Conservation (phyloP, 306 rosid species). For the Gastrolobium bilobum region DNA sequence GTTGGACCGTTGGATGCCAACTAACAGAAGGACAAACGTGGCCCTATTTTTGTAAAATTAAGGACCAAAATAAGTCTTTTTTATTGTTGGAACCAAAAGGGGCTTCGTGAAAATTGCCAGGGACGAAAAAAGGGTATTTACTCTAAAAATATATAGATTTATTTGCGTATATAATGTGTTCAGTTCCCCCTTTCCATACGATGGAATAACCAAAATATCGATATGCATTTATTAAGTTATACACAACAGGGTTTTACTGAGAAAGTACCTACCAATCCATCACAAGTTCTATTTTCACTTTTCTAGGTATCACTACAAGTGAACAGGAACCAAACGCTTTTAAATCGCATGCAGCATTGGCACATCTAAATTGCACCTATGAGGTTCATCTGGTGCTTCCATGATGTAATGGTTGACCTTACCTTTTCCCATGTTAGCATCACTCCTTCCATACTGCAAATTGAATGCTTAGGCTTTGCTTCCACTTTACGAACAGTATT, state of each 20-base stretch:
- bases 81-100: too few relatives aligned
- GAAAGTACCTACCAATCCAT: not conserved
- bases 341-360: not conserved
- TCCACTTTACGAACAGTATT: constrained; percentile 36
- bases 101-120: too few relatives aligned
- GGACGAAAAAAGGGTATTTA: too few relatives aligned
- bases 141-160: too few relatives aligned
- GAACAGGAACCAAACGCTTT: constrained; percentile 38
- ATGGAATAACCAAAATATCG: not conserved
- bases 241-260: not conserved
- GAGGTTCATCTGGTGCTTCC: constrained; percentile 56
- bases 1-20: too few relatives aligned
- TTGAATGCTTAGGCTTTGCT: constrained; percentile 47
- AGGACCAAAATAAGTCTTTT: too few relatives aligned
- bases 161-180: too few relatives aligned
- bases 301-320: not conserved
- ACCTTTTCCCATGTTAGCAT: constrained; percentile 47
- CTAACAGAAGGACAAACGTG: too few relatives aligned
- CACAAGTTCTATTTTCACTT: constrained; percentile 37
- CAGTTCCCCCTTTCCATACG: not conserved
- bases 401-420: constrained; percentile 58
- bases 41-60: too few relatives aligned
- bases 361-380: constrained; percentile 43
- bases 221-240: not conserved
- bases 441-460: constrained; percentile 43